Percentiles rank a stretch among this genome's conserved stretches.
Conservation (phyloP, 176 grass and related monocot genomes). For the Tuctoria greenei region DNA sequence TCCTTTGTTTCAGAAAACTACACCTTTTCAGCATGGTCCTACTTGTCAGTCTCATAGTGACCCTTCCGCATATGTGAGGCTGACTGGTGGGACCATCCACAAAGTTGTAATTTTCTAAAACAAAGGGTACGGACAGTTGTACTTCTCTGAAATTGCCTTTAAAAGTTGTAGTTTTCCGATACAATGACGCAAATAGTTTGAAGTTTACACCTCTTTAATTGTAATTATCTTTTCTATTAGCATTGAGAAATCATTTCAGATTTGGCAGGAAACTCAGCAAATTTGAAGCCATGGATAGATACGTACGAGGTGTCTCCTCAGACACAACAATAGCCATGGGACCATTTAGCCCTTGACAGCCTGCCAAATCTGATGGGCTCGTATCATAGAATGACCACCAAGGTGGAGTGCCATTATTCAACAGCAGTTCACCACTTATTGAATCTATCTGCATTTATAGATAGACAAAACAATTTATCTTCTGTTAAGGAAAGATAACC, state of each 20-base stretch:
- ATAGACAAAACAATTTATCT: slow-evolving; percentile 18
- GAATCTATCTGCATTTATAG: slow-evolving; percentile 59
- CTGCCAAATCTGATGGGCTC: slow-evolving; percentile 57
- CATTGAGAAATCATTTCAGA: neutral
- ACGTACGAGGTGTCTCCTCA: slow-evolving; percentile 97
- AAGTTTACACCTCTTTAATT: neutral
- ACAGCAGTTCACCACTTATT: slow-evolving; percentile 65
- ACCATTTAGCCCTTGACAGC: slow-evolving; percentile 72
- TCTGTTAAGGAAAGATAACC: slow-evolving; percentile 9
- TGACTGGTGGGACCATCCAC: too few relatives aligned
- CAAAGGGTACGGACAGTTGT: too few relatives aligned
- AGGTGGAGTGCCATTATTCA: slow-evolving; percentile 69
- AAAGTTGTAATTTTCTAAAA: too few relatives aligned
- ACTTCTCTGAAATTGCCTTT: too few relatives aligned
- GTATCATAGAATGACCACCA: slow-evolving; percentile 92
- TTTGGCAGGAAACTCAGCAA: neutral
- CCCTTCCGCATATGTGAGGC: too few relatives aligned
- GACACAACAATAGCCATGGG: slow-evolving; percentile 89
- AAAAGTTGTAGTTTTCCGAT: too few relatives aligned
- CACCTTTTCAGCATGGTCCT: too few relatives aligned
- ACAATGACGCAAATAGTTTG: too few relatives aligned
- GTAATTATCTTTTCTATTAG: neutral
- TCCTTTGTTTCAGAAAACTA: too few relatives aligned
- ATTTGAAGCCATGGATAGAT: slow-evolving; percentile 23
- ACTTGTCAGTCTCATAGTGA: too few relatives aligned